These are phyloP conservation scores for Silene conica DNA, from an alignment of 148 eudicot genomes.

Conservation along the genomic window DNA sequence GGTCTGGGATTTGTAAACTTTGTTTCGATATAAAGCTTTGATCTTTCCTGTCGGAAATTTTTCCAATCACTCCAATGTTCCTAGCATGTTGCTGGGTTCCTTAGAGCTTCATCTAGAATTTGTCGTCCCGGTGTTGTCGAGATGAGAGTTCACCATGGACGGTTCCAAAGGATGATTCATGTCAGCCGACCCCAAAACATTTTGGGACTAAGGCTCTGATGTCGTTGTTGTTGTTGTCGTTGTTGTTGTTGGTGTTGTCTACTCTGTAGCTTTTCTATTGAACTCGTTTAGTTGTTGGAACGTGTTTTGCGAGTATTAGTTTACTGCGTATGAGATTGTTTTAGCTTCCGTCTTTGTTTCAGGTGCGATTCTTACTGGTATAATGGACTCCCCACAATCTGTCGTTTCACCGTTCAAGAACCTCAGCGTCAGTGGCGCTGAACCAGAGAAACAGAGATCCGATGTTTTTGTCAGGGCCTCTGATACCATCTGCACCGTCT, in stretches of 20 bases:
- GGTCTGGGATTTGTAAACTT: background rate
- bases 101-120: too few relatives aligned
- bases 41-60: background rate
- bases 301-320: background rate
- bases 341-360: background rate
- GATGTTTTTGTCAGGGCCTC: conserved; percentile 35
- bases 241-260: too few relatives aligned
- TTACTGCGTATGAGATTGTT: background rate
- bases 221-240: too few relatives aligned
- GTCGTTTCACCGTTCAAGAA: conserved; percentile 74
- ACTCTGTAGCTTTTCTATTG: background rate
- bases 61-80: too few relatives aligned
- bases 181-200: too few relatives aligned
- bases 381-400: conserved; percentile 88
- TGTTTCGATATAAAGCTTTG: background rate
- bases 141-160: too few relatives aligned
- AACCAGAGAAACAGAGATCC: conserved; percentile 50
- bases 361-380: conserved; percentile 27
- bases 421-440: conserved; percentile 40
- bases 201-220: too few relatives aligned
- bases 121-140: too few relatives aligned
- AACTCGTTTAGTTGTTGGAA: background rate
- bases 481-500: conserved; percentile 29
- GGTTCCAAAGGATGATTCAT: too few relatives aligned
- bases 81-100: too few relatives aligned